phyloP scores from a whole-genome alignment of 176 grass and related monocot genomes.

The Rhipidocladum racemiflorum region DNA sequence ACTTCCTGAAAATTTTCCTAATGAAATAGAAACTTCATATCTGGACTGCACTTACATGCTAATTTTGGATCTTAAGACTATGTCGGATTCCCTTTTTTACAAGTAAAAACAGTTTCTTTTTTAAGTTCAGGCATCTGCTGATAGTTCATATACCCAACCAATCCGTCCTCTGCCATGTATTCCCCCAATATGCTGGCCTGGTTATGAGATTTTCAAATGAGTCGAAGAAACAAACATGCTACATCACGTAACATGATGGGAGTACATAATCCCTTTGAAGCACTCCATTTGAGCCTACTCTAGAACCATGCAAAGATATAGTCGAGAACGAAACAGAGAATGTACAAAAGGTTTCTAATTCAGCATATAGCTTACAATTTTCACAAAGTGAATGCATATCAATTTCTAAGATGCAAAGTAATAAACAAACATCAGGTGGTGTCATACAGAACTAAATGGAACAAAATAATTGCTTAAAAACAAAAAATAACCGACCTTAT shows the following conservation, averaged over 20 bases:
- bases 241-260: not conserved
- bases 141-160: not conserved
- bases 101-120: not conserved
- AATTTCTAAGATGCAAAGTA: not conserved
- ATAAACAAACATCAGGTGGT: not conserved
- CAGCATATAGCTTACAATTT: not conserved
- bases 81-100: not conserved
- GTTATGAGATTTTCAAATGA: constrained; percentile 11
- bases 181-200: not conserved
- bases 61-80: not conserved
- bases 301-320: not conserved
- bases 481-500: constrained; percentile 56
- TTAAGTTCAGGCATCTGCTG: not conserved
- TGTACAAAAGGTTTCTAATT: not conserved
- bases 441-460: not conserved
- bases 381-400: not conserved
- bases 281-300: not conserved
- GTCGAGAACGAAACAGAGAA: not conserved
- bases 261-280: not conserved
- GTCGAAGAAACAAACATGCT: not conserved
- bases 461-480: not conserved
- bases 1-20: not conserved
- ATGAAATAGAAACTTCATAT: not conserved
- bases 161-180: not conserved
- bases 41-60: not conserved